phyloP scores from a whole-genome alignment of 2,329 filamentous ascomycete genomes.

The Zymoseptoria pseudotritici region DNA sequence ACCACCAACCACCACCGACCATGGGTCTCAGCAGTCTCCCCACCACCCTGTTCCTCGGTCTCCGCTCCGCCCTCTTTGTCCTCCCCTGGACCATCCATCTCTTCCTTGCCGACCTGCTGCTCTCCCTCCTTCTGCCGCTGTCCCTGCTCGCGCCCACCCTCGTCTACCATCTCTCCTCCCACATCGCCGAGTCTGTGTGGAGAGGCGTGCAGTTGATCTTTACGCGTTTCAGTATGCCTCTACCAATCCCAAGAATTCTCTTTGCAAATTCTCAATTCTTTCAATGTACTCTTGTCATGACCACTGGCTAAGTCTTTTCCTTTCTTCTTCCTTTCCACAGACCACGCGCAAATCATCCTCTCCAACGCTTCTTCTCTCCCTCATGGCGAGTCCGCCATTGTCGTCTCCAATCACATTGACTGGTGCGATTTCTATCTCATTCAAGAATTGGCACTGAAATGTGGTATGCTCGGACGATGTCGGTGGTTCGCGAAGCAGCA shows the following conservation, averaged over 20 bases:
- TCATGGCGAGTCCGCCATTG: slow-evolving; percentile 50
- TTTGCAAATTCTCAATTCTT: neutral
- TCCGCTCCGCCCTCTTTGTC: slow-evolving; percentile 26
- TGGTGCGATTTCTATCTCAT: slow-evolving; percentile 61
- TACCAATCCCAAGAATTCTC: neutral
- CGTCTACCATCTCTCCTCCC: slow-evolving; percentile 50
- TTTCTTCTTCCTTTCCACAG: neutral
- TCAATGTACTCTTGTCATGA: neutral
- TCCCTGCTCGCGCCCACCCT: slow-evolving; percentile 36
- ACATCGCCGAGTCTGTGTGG: slow-evolving; percentile 50
- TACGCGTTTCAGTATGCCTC: slow-evolving; percentile 34
- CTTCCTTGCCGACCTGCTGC: slow-evolving; percentile 43
- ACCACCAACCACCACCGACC: neutral
- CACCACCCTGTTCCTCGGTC: slow-evolving; percentile 32
- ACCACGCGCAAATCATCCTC: slow-evolving; percentile 47
- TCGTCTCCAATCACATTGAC: slow-evolving; percentile 53
- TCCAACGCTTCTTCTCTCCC: slow-evolving; percentile 47
- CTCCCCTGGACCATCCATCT: slow-evolving; percentile 49
- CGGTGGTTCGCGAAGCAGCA: slow-evolving; percentile 57
- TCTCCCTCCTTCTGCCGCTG: slow-evolving; percentile 30
- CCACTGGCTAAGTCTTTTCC: neutral
- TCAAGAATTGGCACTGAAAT: slow-evolving; percentile 47
- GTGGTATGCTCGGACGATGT: slow-evolving; percentile 54
- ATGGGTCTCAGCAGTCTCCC: neutral
- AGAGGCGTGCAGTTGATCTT: slow-evolving; percentile 52